These are phyloP conservation scores for Ophiocordyceps camponoti-saundersi DNA, from an alignment of 2,329 filamentous ascomycete species.

Conservation along the genomic window DNA sequence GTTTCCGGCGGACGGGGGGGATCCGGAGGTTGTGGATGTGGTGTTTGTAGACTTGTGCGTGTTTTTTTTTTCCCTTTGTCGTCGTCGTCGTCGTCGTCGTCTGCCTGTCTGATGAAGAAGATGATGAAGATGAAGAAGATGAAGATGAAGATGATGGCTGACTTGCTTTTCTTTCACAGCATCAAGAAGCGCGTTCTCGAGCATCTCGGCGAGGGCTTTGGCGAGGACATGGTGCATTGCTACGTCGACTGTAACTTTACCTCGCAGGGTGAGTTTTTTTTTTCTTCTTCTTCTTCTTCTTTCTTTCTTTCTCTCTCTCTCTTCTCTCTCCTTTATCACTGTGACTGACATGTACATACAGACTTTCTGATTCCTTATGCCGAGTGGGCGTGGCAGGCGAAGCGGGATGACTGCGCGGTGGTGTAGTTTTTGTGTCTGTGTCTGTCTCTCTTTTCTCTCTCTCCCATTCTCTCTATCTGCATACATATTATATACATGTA, in stretches of 20 bases:
- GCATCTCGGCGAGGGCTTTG: constrained; percentile 18
- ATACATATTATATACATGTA: too few species aligned
- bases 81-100: too few species aligned
- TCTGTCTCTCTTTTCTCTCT: too few species aligned
- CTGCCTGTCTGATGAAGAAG: too few species aligned
- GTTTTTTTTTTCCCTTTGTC: too few species aligned
- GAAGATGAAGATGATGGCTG: not conserved
- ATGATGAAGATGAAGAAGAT: too few species aligned
- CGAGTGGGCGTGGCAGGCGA: constrained; percentile 18
- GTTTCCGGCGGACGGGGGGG: constrained; percentile 23
- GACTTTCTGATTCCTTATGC: constrained; percentile 22
- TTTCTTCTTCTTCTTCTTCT: too few species aligned
- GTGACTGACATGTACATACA: not conserved
- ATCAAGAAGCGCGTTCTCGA: constrained; percentile 19
- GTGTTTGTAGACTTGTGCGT: constrained; percentile 35
- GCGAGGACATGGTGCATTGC: constrained; percentile 15
- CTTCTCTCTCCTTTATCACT: not conserved
- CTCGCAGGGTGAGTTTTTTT: constrained; percentile 15
- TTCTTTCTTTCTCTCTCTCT: not conserved
- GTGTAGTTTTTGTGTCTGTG: not conserved
- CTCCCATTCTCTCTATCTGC: too few species aligned
- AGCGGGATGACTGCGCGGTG: constrained; percentile 17
- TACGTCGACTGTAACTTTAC: constrained; percentile 23
- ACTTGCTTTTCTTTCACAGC: constrained; percentile 6
- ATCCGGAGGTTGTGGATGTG: constrained; percentile 29